Conservation (phyloP, 805 yeast species). For the Torulaspora indica region DNA sequence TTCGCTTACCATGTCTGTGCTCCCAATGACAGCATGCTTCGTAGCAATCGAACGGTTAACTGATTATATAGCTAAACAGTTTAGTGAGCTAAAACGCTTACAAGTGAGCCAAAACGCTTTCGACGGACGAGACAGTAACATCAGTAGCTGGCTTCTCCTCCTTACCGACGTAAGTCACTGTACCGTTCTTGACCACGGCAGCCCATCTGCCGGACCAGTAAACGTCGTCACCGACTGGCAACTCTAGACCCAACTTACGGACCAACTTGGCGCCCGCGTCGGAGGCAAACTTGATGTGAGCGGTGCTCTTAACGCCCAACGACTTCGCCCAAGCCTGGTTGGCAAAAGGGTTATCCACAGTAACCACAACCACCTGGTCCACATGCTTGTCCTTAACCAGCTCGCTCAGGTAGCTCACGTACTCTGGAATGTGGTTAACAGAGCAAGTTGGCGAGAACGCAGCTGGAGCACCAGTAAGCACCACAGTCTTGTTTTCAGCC, state of each 20-base stretch:
- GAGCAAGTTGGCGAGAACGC: constrained; percentile 85
- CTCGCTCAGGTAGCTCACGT: constrained; percentile 44
- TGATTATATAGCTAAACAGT: neutral
- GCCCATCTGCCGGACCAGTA: constrained; percentile 69
- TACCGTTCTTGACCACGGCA: constrained; percentile 57
- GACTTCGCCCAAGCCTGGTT: constrained; percentile 59
- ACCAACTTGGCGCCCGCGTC: constrained; percentile 64
- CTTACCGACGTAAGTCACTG: constrained; percentile 44
- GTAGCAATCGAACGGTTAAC: no score
- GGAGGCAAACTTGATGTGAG: constrained; percentile 52
- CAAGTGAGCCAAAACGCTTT: constrained; percentile 32
- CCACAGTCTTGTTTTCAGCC: constrained; percentile 47
- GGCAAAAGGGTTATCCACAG: constrained; percentile 71
- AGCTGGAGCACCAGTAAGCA: constrained; percentile 76
- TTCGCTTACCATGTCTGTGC: no score
- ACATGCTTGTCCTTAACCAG: constrained; percentile 54
- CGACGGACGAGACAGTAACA: constrained; percentile 38
- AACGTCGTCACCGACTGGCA: constrained; percentile 51
- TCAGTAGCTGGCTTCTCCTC: constrained; percentile 37
- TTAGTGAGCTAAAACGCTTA: constrained; percentile 14
- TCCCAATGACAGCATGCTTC: no score
- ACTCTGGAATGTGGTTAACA: constrained; percentile 67
- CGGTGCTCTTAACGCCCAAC: constrained; percentile 35
- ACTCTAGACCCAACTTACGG: constrained; percentile 51
- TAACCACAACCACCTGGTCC: constrained; percentile 56